A percentile compares a stretch with the other conserved stretches of the same genome.
Evolutionary conservation across 2,329 filamentous ascomycete species (phyloP).

Genomic region (Pseudonectria buxi): DNA sequence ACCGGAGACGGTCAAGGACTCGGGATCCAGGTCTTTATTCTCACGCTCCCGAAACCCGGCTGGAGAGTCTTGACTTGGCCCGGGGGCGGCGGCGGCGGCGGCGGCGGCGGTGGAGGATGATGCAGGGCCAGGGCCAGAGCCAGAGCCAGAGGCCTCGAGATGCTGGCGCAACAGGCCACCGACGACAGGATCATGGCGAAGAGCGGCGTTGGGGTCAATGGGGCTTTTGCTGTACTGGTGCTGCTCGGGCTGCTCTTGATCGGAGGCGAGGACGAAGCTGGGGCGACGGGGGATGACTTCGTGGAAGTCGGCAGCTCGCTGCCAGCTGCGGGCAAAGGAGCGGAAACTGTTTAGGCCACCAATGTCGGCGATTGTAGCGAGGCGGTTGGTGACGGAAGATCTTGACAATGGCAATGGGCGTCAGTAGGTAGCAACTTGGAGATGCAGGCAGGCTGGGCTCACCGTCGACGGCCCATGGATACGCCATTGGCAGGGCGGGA

Average conservation of each 20-base stretch:
- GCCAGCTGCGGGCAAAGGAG: constrained; percentile 89
- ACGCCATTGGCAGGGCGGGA: constrained; percentile 20
- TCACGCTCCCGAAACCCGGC: constrained; percentile 37
- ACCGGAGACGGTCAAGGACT: constrained; percentile 26
- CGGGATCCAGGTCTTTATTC: constrained; percentile 40
- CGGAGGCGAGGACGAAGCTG: constrained; percentile 61
- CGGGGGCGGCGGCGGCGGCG: constrained; percentile 9
- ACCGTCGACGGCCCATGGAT: constrained; percentile 27
- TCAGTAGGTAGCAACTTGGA: not conserved
- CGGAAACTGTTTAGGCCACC: constrained; percentile 92
- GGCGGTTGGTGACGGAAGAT: constrained; percentile 51
- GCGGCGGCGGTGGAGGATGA: constrained; percentile 18
- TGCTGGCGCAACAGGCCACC: constrained; percentile 46
- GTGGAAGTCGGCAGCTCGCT: constrained; percentile 79
- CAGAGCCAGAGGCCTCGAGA: constrained; percentile 35
- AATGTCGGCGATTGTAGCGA: constrained; percentile 58
- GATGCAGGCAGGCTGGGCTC: not conserved
- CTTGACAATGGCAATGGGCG: constrained; percentile 26
- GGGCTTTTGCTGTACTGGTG: constrained; percentile 36
- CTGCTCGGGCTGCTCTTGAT: constrained; percentile 29
- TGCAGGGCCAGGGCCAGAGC: constrained; percentile 10
- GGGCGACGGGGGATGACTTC: constrained; percentile 78
- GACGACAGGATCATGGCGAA: constrained; percentile 21
- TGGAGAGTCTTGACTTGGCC: constrained; percentile 1
- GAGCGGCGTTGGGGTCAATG: constrained; percentile 27